phyloP scores from a whole-genome alignment of 1,284 basidiomycete genomes.

The Ustilago hordei region DNA sequence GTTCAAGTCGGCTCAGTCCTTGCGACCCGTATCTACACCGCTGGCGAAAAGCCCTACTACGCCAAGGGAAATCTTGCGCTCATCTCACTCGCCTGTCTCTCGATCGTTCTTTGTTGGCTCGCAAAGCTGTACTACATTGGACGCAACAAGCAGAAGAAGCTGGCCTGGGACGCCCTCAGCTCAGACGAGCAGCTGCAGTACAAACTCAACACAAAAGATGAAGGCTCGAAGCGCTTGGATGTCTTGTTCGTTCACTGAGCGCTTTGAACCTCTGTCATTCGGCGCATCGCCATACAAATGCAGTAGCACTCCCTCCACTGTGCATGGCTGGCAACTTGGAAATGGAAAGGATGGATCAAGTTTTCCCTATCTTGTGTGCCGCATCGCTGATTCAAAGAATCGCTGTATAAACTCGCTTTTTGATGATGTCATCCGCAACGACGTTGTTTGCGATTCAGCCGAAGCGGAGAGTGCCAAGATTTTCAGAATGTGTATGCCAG shows the following conservation, averaged over 20 bases:
- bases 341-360: too few species aligned
- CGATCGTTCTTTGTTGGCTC: constrained; percentile 43
- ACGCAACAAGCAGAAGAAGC: constrained; percentile 40
- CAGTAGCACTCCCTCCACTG: background rate
- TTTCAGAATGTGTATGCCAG: too few species aligned
- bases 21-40: constrained; percentile 51
- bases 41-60: constrained; percentile 52
- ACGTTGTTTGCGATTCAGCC: too few species aligned
- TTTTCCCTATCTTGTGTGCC: too few species aligned
- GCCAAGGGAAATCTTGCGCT: constrained; percentile 47
- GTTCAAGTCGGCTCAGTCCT: constrained; percentile 53
- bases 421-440: too few species aligned
- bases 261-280: background rate
- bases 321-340: too few species aligned
- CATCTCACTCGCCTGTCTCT: constrained; percentile 25
- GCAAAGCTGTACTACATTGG: constrained; percentile 51
- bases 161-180: constrained; percentile 29
- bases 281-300: too few species aligned
- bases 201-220: constrained; percentile 44
- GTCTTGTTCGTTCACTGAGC: constrained; percentile 45
- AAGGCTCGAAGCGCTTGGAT: constrained; percentile 48
- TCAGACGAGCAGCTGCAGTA: constrained; percentile 48
- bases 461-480: too few species aligned
- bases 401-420: too few species aligned
- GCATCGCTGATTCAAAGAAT: too few species aligned